Evolutionary conservation across 2,329 filamentous ascomycete genomes (phyloP).

Genomic region (Fusarium duplospermum): DNA sequence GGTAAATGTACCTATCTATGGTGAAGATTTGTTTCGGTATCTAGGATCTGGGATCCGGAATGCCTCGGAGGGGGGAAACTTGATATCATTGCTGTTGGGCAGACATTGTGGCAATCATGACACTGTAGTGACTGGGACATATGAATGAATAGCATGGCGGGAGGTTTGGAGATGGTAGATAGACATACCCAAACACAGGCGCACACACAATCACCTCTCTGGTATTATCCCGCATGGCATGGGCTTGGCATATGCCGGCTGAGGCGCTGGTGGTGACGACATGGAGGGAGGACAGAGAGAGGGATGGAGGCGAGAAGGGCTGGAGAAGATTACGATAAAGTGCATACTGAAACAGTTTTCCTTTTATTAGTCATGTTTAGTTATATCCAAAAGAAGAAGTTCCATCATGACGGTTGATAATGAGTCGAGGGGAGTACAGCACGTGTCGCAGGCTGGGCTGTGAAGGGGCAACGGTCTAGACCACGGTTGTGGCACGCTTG

Average conservation of each 20-base stretch:
- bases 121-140: conserved; percentile 17
- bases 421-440: neutral
- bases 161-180: conserved; percentile 36
- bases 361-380: conserved; percentile 24
- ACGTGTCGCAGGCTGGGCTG: neutral
- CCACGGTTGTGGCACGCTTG: neutral
- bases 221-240: conserved; percentile 25
- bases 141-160: conserved; percentile 21
- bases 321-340: conserved; percentile 26
- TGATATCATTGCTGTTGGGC: conserved; percentile 1
- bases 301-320: conserved; percentile 3
- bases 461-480: conserved; percentile 14
- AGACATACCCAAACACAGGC: conserved; percentile 29
- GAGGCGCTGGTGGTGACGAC: conserved; percentile 16
- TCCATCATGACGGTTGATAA: conserved; percentile 9
- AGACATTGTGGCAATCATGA: conserved; percentile 11
- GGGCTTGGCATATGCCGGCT: conserved; percentile 17
- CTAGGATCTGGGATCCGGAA: conserved; percentile 23
- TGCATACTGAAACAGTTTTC: conserved; percentile 33
- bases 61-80: neutral
- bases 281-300: conserved; percentile 11
- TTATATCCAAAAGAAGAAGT: conserved; percentile 34
- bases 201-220: conserved; percentile 21
- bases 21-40: neutral
- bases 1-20: conserved; percentile 50